Evolutionary conservation across 1,284 basidiomycete species (phyloP).

Genomic region (Malassezia sp.): DNA sequence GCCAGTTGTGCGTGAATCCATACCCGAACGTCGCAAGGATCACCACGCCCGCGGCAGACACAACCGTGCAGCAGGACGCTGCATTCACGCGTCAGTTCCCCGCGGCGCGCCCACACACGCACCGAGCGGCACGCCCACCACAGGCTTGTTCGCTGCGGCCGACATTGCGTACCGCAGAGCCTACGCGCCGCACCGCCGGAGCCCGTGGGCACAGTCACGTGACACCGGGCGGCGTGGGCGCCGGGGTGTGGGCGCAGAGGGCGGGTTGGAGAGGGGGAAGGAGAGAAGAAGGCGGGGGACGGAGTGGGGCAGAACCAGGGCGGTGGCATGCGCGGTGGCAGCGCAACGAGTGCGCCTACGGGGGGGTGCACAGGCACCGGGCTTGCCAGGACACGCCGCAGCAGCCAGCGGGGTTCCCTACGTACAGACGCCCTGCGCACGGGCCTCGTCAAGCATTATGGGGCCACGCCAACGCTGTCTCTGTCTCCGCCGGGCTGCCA

Average conservation of each 20-base stretch:
- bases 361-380: too few relatives aligned
- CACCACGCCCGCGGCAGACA: slow-evolving; percentile 52
- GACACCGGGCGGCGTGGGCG: background rate
- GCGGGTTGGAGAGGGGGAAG: background rate
- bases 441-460: too few relatives aligned
- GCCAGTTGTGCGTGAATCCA: slow-evolving; percentile 43
- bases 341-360: too few relatives aligned
- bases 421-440: too few relatives aligned
- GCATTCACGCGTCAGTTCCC: too few relatives aligned
- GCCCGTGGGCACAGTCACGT: background rate
- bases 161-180: slow-evolving; percentile 1
- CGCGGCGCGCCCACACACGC: too few relatives aligned
- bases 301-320: background rate
- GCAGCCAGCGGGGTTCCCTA: too few relatives aligned
- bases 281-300: background rate
- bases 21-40: slow-evolving; percentile 49
- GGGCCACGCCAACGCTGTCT: too few relatives aligned
- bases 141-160: slow-evolving; percentile 22
- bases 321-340: background rate
- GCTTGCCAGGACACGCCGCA: too few relatives aligned
- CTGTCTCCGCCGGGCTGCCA: too few relatives aligned
- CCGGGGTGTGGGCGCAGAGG: too few relatives aligned
- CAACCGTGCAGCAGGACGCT: slow-evolving; percentile 53
- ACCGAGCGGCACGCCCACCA: slow-evolving; percentile 33
- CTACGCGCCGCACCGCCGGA: background rate